These are phyloP conservation scores for Chamaenerion angustifolium DNA, from an alignment of 345 rosid genomes.

Conservation along the genomic window DNA sequence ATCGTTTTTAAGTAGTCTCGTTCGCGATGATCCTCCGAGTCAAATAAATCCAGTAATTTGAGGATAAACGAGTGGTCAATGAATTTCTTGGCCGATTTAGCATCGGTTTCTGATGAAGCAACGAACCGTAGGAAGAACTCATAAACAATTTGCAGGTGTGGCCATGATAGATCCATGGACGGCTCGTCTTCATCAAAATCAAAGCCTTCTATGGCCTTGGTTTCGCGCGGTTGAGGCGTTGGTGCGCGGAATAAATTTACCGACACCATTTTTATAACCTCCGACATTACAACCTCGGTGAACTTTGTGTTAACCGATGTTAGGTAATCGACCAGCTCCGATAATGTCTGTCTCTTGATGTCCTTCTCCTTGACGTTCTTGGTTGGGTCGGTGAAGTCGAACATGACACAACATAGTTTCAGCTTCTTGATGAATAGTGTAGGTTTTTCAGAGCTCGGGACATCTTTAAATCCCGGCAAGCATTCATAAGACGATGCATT, in stretches of 20 bases:
- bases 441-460: conserved; percentile 11
- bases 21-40: conserved; percentile 16
- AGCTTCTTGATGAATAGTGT: conserved; percentile 13
- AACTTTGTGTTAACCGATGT: conserved; percentile 12
- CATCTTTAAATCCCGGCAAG: conserved; percentile 18
- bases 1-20: conserved; percentile 15
- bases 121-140: conserved; percentile 14
- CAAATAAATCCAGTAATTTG: conserved; percentile 12
- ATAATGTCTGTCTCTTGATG: conserved; percentile 12
- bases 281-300: conserved; percentile 12
- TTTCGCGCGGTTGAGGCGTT: conserved; percentile 13
- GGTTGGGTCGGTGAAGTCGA: conserved; percentile 13
- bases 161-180: conserved; percentile 14
- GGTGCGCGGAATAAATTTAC: conserved; percentile 9
- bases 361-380: conserved; percentile 16
- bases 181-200: conserved; percentile 18
- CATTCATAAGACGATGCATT: conserved; percentile 12
- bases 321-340: conserved; percentile 12
- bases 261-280: conserved; percentile 12
- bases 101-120: conserved; percentile 14
- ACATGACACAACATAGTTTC: conserved; percentile 5
- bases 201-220: conserved; percentile 11
- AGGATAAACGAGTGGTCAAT: conserved; percentile 18
- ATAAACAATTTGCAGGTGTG: conserved; percentile 14
- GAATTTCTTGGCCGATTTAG: conserved; percentile 11